Evolutionary conservation across 164 flowering plant species (phyloP).

Genomic region (Berberis thunbergii): DNA sequence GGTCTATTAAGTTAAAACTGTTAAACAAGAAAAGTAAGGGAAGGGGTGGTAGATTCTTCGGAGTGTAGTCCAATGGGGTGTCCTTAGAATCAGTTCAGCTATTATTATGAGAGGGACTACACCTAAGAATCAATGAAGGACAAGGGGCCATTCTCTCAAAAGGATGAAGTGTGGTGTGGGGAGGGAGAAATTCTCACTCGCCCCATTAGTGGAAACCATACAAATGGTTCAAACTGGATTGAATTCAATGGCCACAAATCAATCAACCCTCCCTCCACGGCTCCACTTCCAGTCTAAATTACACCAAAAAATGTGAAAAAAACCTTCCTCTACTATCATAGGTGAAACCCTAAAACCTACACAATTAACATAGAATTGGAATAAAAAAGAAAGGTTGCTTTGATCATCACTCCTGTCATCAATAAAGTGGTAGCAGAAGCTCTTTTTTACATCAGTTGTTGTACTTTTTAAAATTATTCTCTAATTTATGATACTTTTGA

Average conservation of each 20-base stretch:
- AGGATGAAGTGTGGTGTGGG: too few relatives aligned
- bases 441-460: too few relatives aligned
- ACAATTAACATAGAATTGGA: too few relatives aligned
- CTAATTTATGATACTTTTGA: too few relatives aligned
- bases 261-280: background rate
- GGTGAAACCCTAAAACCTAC: too few relatives aligned
- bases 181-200: background rate
- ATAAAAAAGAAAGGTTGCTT: too few relatives aligned
- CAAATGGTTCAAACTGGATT: background rate
- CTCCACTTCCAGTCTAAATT: background rate
- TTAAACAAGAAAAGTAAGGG: background rate
- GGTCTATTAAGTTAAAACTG: background rate
- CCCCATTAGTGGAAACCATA: background rate
- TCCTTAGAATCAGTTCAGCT: slow-evolving; percentile 13
- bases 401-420: too few relatives aligned
- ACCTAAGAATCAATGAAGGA: background rate
- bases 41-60: background rate
- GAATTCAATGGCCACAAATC: background rate
- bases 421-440: too few relatives aligned
- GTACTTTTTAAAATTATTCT: too few relatives aligned
- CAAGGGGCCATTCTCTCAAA: background rate
- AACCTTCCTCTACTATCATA: too few relatives aligned
- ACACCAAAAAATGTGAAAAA: too few relatives aligned
- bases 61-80: background rate
- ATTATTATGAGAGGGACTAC: slow-evolving; percentile 14